These are phyloP conservation scores for Graphilbum fragrans DNA, from an alignment of 2,329 filamentous ascomycete species.

Conservation along the genomic window DNA sequence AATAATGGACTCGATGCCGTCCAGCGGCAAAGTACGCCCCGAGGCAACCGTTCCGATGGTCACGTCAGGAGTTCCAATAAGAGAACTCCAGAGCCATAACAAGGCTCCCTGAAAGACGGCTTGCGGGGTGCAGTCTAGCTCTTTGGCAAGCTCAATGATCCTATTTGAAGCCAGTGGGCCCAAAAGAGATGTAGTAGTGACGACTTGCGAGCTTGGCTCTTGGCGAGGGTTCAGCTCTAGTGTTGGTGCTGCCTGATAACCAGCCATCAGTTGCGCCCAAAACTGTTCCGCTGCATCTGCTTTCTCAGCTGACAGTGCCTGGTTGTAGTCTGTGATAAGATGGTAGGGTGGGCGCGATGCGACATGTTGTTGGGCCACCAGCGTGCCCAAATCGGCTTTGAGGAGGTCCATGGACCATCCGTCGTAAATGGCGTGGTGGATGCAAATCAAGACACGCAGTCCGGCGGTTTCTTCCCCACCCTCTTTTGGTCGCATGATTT, in stretches of 20 bases:
- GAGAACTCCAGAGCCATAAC: conserved; percentile 50
- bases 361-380: conserved; percentile 25
- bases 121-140: conserved; percentile 46
- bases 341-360: conserved; percentile 44
- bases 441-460: conserved; percentile 33
- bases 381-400: conserved; percentile 47
- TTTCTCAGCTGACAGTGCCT: conserved; percentile 11
- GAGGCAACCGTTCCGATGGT: conserved; percentile 72
- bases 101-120: conserved; percentile 66
- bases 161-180: neutral
- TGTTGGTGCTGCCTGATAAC: conserved; percentile 38
- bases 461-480: neutral
- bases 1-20: conserved; percentile 57
- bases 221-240: conserved; percentile 41
- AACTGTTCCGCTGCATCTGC: conserved; percentile 40
- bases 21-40: conserved; percentile 61
- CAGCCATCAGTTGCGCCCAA: conserved; percentile 56
- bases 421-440: conserved; percentile 82
- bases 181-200: conserved; percentile 7
- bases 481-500: conserved; percentile 25
- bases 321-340: conserved; percentile 40
- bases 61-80: conserved; percentile 54
- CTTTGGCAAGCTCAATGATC: conserved; percentile 15
- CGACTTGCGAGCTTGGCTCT: conserved; percentile 7
- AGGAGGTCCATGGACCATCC: conserved; percentile 84